phyloP scores from a whole-genome alignment of 768 basidiomycete species.

The Pulveroboletus sp. region DNA sequence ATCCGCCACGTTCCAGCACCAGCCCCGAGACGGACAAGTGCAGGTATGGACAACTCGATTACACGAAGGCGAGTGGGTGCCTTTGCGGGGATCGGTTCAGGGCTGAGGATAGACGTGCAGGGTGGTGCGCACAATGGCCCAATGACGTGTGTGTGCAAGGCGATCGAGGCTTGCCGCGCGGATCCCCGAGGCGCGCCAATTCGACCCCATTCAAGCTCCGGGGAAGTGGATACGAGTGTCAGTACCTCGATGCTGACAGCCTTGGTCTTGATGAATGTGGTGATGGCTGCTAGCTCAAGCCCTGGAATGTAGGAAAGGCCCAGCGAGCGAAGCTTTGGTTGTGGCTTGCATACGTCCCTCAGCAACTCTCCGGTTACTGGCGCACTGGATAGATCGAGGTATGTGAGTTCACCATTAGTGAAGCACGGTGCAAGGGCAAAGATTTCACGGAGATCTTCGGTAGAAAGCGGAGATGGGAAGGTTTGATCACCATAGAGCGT shows the following conservation, averaged over 20 bases:
- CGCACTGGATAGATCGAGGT: conserved; percentile 87
- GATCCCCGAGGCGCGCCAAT: conserved; percentile 37
- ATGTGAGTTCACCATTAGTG: conserved; percentile 66
- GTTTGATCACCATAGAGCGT: conserved; percentile 89
- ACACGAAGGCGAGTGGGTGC: conserved; percentile 77
- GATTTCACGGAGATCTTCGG: conserved; percentile 64
- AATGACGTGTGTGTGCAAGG: conserved; percentile 75
- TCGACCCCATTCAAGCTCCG: conserved; percentile 64
- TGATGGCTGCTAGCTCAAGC: conserved; percentile 62
- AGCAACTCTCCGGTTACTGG: conserved; percentile 63
- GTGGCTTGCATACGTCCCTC: conserved; percentile 49
- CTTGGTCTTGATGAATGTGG: conserved; percentile 64
- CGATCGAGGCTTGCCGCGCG: conserved; percentile 67
- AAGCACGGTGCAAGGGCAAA: conserved; percentile 79
- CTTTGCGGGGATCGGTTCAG: conserved; percentile 28
- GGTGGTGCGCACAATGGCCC: conserved; percentile 79
- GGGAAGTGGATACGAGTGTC: conserved; percentile 72
- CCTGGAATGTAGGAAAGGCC: conserved; percentile 85
- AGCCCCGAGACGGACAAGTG: conserved; percentile 69
- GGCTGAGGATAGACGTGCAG: conserved; percentile 56
- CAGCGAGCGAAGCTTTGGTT: conserved; percentile 77
- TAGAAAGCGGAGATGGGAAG: conserved; percentile 68
- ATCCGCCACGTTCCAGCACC: conserved; percentile 87
- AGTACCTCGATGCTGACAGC: conserved; percentile 83
- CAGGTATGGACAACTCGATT: conserved; percentile 74